Evolutionary conservation across 805 yeast species (phyloP), one percentile per base, ranked within the genome.

Genomic region (Priceomyces medius): DNA sequence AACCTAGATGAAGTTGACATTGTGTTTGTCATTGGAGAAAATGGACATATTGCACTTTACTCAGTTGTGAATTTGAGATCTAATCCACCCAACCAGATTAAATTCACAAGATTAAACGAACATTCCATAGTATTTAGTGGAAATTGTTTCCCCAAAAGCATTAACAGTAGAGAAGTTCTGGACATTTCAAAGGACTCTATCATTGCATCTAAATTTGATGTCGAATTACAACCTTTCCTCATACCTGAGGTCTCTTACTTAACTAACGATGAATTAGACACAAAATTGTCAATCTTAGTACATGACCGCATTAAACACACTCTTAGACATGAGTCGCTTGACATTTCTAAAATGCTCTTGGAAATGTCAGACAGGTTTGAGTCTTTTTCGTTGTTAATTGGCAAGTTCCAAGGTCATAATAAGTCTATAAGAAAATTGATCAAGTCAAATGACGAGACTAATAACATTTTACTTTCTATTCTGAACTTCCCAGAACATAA

Each of bases 371-470:
- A 21, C 7, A 14, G 19, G 20, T 31, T 35, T 8, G 20, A 27
- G 16, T 38, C 26, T 9, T 55, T 53, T 1, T 41, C 56, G 3
- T 39, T 35, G 8, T 50, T 69, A 16, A 29, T 53, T 2, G 54
- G 81, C 47, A 81, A 84, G 49, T 77, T 83, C 41, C 88, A 95
- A 1, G 98, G 98, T 1, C 97, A 89, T 56, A 76, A 80, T 41
- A 89, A 89, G 55, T 86, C 96, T 0, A 81, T 90, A 17, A 79
- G 77, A 49, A 74, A 71, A 37, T 59, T 90, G 3, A 66, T 79
- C 13, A 78, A 89, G 51, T 84, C 95, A 1, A 66, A 79, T 20
- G 56, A 67, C 2, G 40, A 37, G 3, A 51, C 50, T 12, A 56
- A 54, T 18, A 59, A 64, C 34, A 45, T 68, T 2, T 41, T 69